Evolutionary conservation across 179 eudicot genomes (phyloP).

Genomic region (Pouteria campechiana): DNA sequence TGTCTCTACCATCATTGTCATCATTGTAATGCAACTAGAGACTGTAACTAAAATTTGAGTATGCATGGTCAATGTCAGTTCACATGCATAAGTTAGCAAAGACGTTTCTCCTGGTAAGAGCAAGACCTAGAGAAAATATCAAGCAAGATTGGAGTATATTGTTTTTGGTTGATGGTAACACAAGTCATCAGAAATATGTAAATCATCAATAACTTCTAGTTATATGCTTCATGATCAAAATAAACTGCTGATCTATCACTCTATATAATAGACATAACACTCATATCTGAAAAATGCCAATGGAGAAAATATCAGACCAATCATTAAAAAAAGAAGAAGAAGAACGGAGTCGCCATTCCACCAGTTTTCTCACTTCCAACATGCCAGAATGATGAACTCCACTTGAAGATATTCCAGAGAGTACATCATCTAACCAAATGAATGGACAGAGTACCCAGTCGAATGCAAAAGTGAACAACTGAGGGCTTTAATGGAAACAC

Average conservation of each 20-base stretch:
- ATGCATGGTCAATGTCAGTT: too few relatives aligned
- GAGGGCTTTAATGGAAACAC: too few relatives aligned
- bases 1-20: too few relatives aligned
- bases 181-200: too few relatives aligned
- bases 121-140: not conserved
- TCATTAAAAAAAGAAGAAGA: conserved; percentile 44
- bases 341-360: conserved; percentile 45
- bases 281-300: conserved; percentile 52
- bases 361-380: conserved; percentile 56
- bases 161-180: too few relatives aligned
- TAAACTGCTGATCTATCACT: not conserved
- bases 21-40: too few relatives aligned
- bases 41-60: too few relatives aligned
- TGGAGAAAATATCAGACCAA: conserved; percentile 55
- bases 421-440: conserved; percentile 53
- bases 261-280: conserved; percentile 1
- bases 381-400: conserved; percentile 58
- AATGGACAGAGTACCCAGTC: too few relatives aligned
- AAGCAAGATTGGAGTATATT: too few relatives aligned
- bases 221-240: too few relatives aligned
- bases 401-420: conserved; percentile 54
- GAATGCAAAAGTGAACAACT: too few relatives aligned
- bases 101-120: not conserved
- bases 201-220: too few relatives aligned
- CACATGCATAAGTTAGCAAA: not conserved